A percentile compares a stretch with the other conserved stretches of the same genome.
These are phyloP conservation scores for Thelonectria discophora DNA, from an alignment of 2,329 filamentous ascomycete genomes.

Conservation along the genomic window DNA sequence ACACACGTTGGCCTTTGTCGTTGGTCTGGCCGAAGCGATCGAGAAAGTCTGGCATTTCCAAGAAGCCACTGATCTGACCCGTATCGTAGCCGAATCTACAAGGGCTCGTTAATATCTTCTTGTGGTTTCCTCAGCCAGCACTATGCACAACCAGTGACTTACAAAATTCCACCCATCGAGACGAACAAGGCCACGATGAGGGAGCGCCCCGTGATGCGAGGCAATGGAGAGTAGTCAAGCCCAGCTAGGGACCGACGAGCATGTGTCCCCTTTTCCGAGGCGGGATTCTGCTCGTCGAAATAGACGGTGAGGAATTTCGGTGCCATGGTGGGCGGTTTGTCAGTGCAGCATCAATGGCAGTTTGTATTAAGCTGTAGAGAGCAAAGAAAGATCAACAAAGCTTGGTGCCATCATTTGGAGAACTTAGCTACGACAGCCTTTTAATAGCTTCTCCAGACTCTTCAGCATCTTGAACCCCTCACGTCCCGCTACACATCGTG, in stretches of 20 bases:
- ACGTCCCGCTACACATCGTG: not conserved
- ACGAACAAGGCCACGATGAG: conserved; percentile 52
- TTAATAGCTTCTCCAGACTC: conserved; percentile 8
- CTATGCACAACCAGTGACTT: too few species aligned
- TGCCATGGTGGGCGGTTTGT: conserved; percentile 30
- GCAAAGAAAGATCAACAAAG: not conserved
- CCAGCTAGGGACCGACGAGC: conserved; percentile 48
- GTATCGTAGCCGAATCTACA: conserved; percentile 57
- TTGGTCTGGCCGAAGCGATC: conserved; percentile 58
- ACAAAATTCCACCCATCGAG: conserved; percentile 58
- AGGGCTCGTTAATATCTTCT: not conserved
- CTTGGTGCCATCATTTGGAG: not conserved
- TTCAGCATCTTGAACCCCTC: not conserved
- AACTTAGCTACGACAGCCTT: not conserved
- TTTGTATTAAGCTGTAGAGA: not conserved
- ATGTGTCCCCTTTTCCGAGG: conserved; percentile 47
- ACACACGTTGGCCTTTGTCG: conserved; percentile 51
- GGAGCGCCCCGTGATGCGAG: conserved; percentile 50
- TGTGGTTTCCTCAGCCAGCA: too few species aligned
- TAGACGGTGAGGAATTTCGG: conserved; percentile 42
- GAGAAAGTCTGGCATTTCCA: conserved; percentile 66
- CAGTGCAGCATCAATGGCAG: conserved; percentile 7
- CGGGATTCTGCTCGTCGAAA: conserved; percentile 56
- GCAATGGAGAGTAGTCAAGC: conserved; percentile 57
- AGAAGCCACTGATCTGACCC: conserved; percentile 63